Percentiles rank a stretch among this genome's conserved stretches.
Conservation (phyloP, 2,329 filamentous ascomycete genomes). For the Hypoxylon sp. region DNA sequence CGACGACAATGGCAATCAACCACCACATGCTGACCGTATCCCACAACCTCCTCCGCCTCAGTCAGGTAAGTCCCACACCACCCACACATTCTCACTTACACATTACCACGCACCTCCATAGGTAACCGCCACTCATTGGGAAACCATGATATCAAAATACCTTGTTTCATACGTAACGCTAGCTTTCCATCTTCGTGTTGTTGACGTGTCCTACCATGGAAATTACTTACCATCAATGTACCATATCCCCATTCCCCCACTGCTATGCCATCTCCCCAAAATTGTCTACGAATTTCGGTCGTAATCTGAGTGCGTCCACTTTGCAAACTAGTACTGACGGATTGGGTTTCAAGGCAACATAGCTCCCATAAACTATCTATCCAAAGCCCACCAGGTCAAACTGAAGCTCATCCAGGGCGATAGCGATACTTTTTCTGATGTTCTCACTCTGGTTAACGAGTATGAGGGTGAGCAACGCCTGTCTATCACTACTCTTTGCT, state of each 20-base stretch:
- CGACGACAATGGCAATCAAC: constrained; percentile 61
- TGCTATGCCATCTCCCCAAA: constrained; percentile 8
- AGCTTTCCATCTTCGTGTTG: constrained; percentile 15
- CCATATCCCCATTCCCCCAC: constrained; percentile 17
- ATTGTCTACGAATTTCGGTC: constrained; percentile 16
- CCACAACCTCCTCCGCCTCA: constrained; percentile 62
- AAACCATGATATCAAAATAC: constrained; percentile 19
- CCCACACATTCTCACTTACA: constrained; percentile 36
- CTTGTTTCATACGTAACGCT: constrained; percentile 40
- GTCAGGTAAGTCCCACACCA: constrained; percentile 60
- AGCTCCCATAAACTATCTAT: constrained; percentile 68
- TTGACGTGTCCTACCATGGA: constrained; percentile 25
- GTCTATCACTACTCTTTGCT: constrained; percentile 15
- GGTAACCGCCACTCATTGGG: constrained; percentile 19
- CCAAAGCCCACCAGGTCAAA: constrained; percentile 61
- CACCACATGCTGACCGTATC: constrained; percentile 58
- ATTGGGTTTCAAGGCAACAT: constrained; percentile 52
- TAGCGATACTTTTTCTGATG: constrained; percentile 78
- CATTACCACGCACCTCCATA: constrained; percentile 29
- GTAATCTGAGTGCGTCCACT: constrained; percentile 19
- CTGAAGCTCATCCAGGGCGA: constrained; percentile 69
- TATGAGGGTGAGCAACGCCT: constrained; percentile 73
- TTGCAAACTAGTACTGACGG: constrained; percentile 39
- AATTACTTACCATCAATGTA: constrained; percentile 20
- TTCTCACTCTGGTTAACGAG: constrained; percentile 80